Evolutionary conservation across 1,284 basidiomycete genomes (phyloP), one percentile per base, ranked within the genome.

Genomic region (Ceratobasidium sp.): DNA sequence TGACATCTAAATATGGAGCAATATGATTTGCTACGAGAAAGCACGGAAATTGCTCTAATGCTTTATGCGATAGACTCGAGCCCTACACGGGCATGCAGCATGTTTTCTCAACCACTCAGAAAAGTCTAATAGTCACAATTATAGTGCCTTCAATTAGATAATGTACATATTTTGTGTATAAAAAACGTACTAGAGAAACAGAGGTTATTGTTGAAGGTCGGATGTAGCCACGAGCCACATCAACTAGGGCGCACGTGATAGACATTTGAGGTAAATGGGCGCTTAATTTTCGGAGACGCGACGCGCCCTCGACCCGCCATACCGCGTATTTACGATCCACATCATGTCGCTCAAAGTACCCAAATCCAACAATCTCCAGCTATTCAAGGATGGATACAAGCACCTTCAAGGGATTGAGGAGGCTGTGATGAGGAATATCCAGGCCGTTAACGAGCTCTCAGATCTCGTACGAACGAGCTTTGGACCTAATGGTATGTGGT

Each of bases 341-440:
- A 54, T 26, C n/a, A 98, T 98, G 96, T 91, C 95, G 76, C 86
- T 98, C 79, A 96, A 96, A 86, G 95, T 98, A 32, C 96, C 96
- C 57, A 96, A 96, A 82, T 86, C 92, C 54, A 92, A 90, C 80
- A 93, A 93, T 77, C 82, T 96, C 52, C 94, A 95, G 82, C 89
- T 98, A 58, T 98, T 98, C 87, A 98, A 98, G 82, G 92, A 95
- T 55, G 95, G 94, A 26, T 95, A 94, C 87, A 96, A 96, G 92
- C 90, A 95, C 80, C 84, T 94, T 57, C 90, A 91, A 82, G 96
- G 96, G 0, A 86, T 98, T 76, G 96, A 98, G 80, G 96, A 98
- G 80, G 95, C 96, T 16, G 92, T 96, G 30, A 83, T 96, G 76
- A 89, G 97, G 75, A 99, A 98, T 84, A 98, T 98, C 78, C 91